Evolutionary conservation across 2,329 filamentous ascomycete species (phyloP), one percentile per base, ranked within the genome.

Genomic region (Neoascochyta sp.): DNA sequence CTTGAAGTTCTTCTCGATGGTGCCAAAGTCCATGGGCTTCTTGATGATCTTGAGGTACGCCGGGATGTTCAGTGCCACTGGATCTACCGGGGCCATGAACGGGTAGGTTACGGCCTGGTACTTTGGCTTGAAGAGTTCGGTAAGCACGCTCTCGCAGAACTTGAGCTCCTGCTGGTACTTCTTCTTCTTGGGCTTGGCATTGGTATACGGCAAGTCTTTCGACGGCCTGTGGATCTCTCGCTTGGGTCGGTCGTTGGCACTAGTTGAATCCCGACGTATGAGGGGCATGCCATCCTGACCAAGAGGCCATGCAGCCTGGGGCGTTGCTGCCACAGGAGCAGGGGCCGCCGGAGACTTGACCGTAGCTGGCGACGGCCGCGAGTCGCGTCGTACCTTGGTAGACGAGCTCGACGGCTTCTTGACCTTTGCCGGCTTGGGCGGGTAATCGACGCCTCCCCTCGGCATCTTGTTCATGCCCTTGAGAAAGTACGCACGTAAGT

Each of bases 21-120:
- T 95, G 10, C 75, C 73, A 27, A 95, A 71, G 60, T 98, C 90
- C 90, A 96, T 98, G 0, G 92, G 92, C 59, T 89, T 87, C 71
- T 95, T 96, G 67, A 98, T 88, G 40, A 96, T 72, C 52, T 83
- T 87, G 60, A 92, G 86, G 60, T 98, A 98, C 14, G 83, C 82
- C 1, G 92, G 92, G 37, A 96, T 95, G 58, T 90, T 88, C 31
- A 96, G 70, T 1, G 89, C 90, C 19, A 96, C 89, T 0, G 92
- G 88, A 57, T 98, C 92, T 12, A 98, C 92, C 0, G 92, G 85
- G 6, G 76, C 68, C 50, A 86, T 68, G 67, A 98, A 98, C 36
- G 85, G 81, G 32, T 74, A 73, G 23, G 86, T 86, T 45, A 81
- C 68, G 2, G 66, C 56, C 33, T 70, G 72, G 56, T 95, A 76